Evolutionary conservation across 352 stramenopile genomes (phyloP).

Genomic region (Phytophthora pini): DNA sequence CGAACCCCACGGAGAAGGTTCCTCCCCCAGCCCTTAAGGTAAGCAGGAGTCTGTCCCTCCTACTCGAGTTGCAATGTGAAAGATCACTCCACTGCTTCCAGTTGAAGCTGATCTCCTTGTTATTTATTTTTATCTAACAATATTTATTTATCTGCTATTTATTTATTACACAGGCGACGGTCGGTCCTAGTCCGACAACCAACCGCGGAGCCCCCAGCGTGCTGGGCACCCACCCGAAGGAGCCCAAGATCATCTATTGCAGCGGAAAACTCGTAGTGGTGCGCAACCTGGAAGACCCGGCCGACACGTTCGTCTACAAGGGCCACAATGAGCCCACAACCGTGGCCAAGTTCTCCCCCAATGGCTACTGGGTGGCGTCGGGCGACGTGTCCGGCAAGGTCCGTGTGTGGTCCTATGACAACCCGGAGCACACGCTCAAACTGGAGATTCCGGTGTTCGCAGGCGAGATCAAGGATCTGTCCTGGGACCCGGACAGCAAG

Average conservation of each 20-base stretch:
- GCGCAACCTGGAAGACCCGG: slow-evolving; percentile 85
- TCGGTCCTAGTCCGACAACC: slow-evolving; percentile 75
- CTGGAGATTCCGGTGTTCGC: slow-evolving; percentile 92
- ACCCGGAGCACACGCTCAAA: slow-evolving; percentile 96
- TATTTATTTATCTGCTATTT: neutral
- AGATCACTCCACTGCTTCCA: neutral
- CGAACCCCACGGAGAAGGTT: slow-evolving; percentile 76
- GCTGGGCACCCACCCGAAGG: slow-evolving; percentile 82
- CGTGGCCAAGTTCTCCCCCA: slow-evolving; percentile 94
- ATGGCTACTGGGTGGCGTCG: slow-evolving; percentile 94
- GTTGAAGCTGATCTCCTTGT: slow-evolving; percentile 4
- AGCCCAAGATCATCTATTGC: slow-evolving; percentile 93
- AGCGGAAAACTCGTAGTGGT: slow-evolving; percentile 93
- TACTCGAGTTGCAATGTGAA: neutral
- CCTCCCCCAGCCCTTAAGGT: slow-evolving; percentile 50
- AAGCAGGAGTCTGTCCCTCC: neutral
- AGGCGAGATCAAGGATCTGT: slow-evolving; percentile 94
- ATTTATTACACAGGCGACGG: slow-evolving; percentile 44
- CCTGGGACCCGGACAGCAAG: slow-evolving; percentile 97
- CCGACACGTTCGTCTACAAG: slow-evolving; percentile 94
- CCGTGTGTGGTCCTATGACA: slow-evolving; percentile 97
- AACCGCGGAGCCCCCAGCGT: slow-evolving; percentile 75
- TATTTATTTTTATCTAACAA: neutral
- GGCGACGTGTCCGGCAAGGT: slow-evolving; percentile 92
- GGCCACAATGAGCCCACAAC: slow-evolving; percentile 94